Evolutionary conservation across 306 rosid genomes (phyloP), one percentile per base, ranked within the genome.

Genomic region (Gynostemma pentaphyllum): DNA sequence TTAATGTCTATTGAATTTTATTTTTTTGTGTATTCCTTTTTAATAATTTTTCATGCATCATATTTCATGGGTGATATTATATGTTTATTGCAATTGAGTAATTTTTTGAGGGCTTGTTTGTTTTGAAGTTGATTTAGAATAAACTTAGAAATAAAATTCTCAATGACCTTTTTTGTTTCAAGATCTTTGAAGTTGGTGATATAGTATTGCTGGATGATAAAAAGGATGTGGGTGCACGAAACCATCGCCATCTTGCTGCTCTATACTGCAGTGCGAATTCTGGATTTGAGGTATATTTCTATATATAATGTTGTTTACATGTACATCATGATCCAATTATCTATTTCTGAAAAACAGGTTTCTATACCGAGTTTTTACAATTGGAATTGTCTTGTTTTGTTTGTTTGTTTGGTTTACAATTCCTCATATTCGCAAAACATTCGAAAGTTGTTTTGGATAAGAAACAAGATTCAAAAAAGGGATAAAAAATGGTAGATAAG

Each of bases 131-230:
- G 1, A 16, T 21, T 30, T n/a, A 2, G 30, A 30, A 32, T n/a
- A 55, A 30, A 19, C 50, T 7, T 40, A 22, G n/a, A 6, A 19
- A 37, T 61, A 37, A 7, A 39, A 36, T 39, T 13, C 2, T 61
- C 7, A 37, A 32, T 63, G 15, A 45, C 16, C 19, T 67, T 54
- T 32, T 68, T 36, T 18, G 59, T 66, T n/a, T 69, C 68, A 61
- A 92, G 96, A 82, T 92, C 80, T 88, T 92, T 73, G 96, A 92
- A 82, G 88, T 88, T 75, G 96, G 98, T 73, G 96, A 92, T 72
- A 56, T 86, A 22, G 66, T 75, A 45, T 45, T 86, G 53, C 62
- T 92, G 88, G 96, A 86, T 69, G 82, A 76, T 71, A 64, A 64
- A 13, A 85, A 70, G 45, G 95, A 92, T 64, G 96, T 92, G 40